phyloP scores from a whole-genome alignment of 2,329 filamentous ascomycete species.

The Beauveria asiatica region DNA sequence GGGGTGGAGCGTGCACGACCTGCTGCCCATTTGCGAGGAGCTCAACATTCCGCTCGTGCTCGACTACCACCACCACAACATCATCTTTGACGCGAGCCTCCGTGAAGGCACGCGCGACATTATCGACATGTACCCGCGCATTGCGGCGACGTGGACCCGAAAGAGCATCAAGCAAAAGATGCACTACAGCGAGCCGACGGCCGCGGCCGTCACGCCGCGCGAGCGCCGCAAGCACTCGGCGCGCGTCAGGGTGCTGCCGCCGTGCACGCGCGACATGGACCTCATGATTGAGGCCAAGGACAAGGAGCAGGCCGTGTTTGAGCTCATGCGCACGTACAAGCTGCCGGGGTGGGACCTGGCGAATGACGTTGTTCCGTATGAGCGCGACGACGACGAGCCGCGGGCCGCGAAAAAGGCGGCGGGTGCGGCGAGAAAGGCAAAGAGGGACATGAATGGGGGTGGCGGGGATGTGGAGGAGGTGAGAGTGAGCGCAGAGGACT shows the following conservation, averaged over 20 bases:
- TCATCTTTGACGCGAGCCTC: constrained; percentile 67
- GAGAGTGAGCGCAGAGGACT: constrained; percentile 54
- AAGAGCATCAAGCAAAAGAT: constrained; percentile 90
- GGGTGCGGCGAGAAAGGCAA: constrained; percentile 28
- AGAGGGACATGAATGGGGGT: constrained; percentile 29
- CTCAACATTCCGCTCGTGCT: constrained; percentile 89
- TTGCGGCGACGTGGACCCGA: constrained; percentile 71
- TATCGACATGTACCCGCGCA: constrained; percentile 62
- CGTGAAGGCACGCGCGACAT: constrained; percentile 83
- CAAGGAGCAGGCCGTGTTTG: constrained; percentile 93
- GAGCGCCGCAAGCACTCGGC: constrained; percentile 81
- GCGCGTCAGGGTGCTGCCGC: constrained; percentile 70
- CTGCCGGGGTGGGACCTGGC: constrained; percentile 70
- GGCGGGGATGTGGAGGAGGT: constrained; percentile 28
- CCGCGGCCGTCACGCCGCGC: constrained; percentile 58
- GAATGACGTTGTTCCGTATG: constrained; percentile 69
- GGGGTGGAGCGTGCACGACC: constrained; percentile 82
- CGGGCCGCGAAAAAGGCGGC: constrained; percentile 26
- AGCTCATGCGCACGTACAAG: constrained; percentile 82
- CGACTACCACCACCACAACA: constrained; percentile 94
- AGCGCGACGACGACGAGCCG: constrained; percentile 63
- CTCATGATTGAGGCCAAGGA: constrained; percentile 99
- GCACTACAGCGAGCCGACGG: constrained; percentile 78
- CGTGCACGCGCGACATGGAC: constrained; percentile 76
- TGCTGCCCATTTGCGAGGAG: constrained; percentile 84